Evolutionary conservation across 345 rosid genomes (phyloP), one percentile per base, ranked within the genome.

Genomic region (Psidium guajava): DNA sequence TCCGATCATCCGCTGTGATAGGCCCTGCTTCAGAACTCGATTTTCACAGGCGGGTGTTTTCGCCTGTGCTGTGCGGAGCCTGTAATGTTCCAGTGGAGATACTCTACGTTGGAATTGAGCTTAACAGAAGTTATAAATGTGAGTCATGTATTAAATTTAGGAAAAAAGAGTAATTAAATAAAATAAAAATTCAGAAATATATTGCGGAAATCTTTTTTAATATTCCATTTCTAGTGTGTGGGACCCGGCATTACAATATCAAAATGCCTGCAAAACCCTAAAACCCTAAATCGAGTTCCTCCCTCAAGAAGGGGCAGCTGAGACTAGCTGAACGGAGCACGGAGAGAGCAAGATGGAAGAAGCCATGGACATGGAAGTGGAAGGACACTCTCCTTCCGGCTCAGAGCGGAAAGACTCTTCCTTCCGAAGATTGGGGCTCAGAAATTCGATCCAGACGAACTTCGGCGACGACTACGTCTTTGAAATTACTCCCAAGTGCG

Each of bases 381-480:
- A 93, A 89, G 86, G 75, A 32, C 88, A 77, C 13, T 87, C 86
- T 36, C 47, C 77, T 21, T 80, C 87, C 80, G 14, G 52, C 59
- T 53, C 83, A 15, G 56, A 55, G 16, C 53, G 61, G 44, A 53
- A 21, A 82, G 18, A 51, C n/a, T 86, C 25, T 82, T 82, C 91
- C 40, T 64, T 81, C 69, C 94, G 90, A 89, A 88, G 90, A 85
- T 92, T 93, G 84, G 98, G 93, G 15, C 96, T 95, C 22, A 94
- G 86, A 87, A 94, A 93, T 89, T 91, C 94, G 0, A 93, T 97
- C 28, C 98, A 91, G 83, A 97, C 99, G 85, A 97, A 93, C 84
- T 96, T 95, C 90, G 96, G 96, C 85, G 92, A 90, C 83, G 96
- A 96, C 85, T 97, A 96, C 85, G 95, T 96, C 86, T 96, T 97